Conservation (phyloP, 23 red algal species). For the Pyropia haitanensis region DNA sequence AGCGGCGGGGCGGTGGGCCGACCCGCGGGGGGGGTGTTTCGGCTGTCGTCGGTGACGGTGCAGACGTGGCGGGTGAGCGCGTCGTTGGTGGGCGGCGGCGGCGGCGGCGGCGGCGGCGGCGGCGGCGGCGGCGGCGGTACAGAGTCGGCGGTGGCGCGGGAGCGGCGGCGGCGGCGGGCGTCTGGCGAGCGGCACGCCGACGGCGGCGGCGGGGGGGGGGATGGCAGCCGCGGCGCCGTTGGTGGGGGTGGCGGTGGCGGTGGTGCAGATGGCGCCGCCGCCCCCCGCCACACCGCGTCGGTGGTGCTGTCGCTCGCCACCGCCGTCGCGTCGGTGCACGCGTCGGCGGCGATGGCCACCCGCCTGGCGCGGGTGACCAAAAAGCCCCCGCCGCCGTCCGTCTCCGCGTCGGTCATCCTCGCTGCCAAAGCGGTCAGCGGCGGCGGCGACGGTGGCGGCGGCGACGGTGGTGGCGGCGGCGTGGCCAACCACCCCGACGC, state of each 20-base stretch:
- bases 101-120: no score
- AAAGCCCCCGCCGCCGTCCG: conserved; percentile 21
- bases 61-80: no score
- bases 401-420: conserved; percentile 41
- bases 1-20: no score
- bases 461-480: not conserved
- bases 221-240: no score
- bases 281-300: not conserved
- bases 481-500: not conserved
- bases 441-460: not conserved
- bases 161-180: no score
- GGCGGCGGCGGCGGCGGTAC: no score
- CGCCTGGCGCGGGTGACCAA: conserved; percentile 59
- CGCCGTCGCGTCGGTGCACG: conserved; percentile 23
- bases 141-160: no score
- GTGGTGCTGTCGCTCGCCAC: conserved; percentile 18
- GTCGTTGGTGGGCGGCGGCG: no score
- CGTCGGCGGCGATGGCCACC: conserved; percentile 11
- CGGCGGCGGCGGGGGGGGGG: no score
- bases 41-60: no score
- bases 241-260: conserved; percentile 6
- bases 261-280: not conserved
- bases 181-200: no score
- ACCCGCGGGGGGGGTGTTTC: no score
- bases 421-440: conserved; percentile 4